phyloP scores from a whole-genome alignment of 2,329 filamentous ascomycete species.

The Anthostomella pinea region DNA sequence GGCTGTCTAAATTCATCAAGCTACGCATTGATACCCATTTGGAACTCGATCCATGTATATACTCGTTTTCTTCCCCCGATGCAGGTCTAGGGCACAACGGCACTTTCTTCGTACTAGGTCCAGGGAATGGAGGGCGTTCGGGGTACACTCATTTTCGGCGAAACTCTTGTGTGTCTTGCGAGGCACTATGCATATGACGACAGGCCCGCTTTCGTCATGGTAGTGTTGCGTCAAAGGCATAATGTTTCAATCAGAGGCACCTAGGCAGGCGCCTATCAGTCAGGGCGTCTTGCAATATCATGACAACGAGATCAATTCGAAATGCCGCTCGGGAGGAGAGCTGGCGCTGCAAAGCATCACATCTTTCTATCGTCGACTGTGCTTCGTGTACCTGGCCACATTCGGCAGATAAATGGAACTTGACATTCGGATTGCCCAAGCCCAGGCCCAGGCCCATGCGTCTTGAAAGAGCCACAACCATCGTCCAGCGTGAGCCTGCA shows the following conservation, averaged over 20 bases:
- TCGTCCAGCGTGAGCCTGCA: too few relatives aligned
- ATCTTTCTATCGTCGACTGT: too few relatives aligned
- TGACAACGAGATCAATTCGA: constrained; percentile 9
- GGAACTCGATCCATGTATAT: constrained; percentile 22
- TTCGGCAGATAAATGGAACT: too few relatives aligned
- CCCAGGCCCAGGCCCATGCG: too few relatives aligned
- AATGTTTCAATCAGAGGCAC: constrained; percentile 8
- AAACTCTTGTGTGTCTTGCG: background rate
- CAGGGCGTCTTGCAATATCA: constrained; percentile 4
- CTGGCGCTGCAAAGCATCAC: too few relatives aligned
- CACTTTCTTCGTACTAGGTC: constrained; percentile 12
- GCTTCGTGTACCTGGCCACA: too few relatives aligned
- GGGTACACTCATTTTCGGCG: constrained; percentile 11
- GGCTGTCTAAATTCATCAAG: constrained; percentile 16
- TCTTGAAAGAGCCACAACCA: too few relatives aligned
- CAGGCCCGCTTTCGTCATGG: constrained; percentile 5
- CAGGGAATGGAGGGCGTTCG: constrained; percentile 20
- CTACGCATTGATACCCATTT: constrained; percentile 22
- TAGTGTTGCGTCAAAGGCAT: constrained; percentile 10
- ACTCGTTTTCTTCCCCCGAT: constrained; percentile 14
- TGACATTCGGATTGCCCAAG: too few relatives aligned
- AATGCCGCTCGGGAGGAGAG: background rate
- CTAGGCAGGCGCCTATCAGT: constrained; percentile 3
- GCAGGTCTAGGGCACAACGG: constrained; percentile 13
- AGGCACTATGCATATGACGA: constrained; percentile 9